Base-by-base conservation (phyloP, 2,329 filamentous ascomycete genomes). In the Penicillium occitanis region DNA sequence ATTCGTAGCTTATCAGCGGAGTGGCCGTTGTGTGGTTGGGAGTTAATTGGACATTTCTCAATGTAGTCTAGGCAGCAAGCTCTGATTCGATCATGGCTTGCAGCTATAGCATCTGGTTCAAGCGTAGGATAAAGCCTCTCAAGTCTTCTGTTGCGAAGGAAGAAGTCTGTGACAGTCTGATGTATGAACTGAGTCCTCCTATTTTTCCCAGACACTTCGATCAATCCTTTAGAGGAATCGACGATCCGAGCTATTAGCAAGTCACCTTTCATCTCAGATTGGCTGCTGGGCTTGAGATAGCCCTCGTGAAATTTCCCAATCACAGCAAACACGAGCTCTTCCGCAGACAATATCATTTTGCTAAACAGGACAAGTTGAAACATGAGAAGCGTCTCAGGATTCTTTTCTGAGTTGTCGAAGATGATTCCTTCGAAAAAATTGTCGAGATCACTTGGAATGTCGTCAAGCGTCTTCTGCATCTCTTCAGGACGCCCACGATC, bases 391-490 rank as follows among this genome's bases (percentile, higher is more conserved):
- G 35, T 59, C 57, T 59, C 57, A 1, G 19, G 51, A 57, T 37
- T 44, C 5, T 59, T 59, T 59, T 44, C 35, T 28, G n/a, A 5
- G 14, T 44, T 10, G 2, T 2, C 5, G 13, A 30, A 25, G 37
- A 59, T 40, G 30, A 59, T 4, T 0, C 37, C 44, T 11, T 59
- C 37, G 13, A 59, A 59, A 42, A 30, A 59, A 2, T 25, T n/a
- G 22, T 67, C 60, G 13, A 68, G 61, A 19, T 67, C 58, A 30
- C 17, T 64, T 0, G 82, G 82, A 0, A 82, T 70, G 1, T 77
- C 69, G 0, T 64, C 30, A 0, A 84, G 74, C 4, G 68, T 70
- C 17, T 70, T 70, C 1, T 30, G 69, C 0, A 81, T 13, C 1
- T 66, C 58, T 17, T 69, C 44, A 10, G 74, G 65, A 0, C 71